Base-by-base conservation (phyloP, 2,329 filamentous ascomycete species). In the Venturia asperata region DNA sequence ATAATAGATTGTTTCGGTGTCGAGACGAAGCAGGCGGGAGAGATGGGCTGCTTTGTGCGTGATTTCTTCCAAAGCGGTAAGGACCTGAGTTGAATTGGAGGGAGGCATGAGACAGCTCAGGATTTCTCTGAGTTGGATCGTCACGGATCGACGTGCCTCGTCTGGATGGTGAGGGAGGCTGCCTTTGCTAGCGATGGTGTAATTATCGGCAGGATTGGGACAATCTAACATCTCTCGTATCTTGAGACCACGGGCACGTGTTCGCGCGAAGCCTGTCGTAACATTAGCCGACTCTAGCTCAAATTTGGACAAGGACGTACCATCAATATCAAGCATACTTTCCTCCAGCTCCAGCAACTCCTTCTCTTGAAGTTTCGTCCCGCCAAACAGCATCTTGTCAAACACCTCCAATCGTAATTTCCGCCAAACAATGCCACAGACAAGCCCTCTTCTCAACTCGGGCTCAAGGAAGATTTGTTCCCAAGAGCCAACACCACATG, bases 341-440 rank as follows among this genome's bases (percentile, higher is more conserved):
- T 63, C 11, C 27, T 47, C 61, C 21, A 45, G 9, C 19, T 63
- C 21, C 17, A 43, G 15, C 61, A 52, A 19, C 9, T 63, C 61
- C 45, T 37, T 24, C 41, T 37, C 21, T 24, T 39, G 45, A 47
- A 21, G 7, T 11, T 30, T 13, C n/a, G 42, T 52, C 7, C 42
- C 61, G 5, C 43, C 61, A 52, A 63, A 52, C 21, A 42, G 27
- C 42, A 63, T 37, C 41, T 39, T 49, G 9, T 30, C 61, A 17
- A 63, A 63, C 6, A 63, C 43, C 15, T 19, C 30, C 61, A 3
- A 21, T 3, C 34, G 13, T 4, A 63, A 34, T 21, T 42, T 45
- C 61, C 27, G 52, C 61, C 61, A 63, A 30, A 63, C 5, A n/a
- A 63, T 52, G 6, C 61, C 61, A 63, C n/a, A n/a, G 7, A 63